phyloP scores from a whole-genome alignment of 1,284 basidiomycete genomes.

The Macrocybe sp. region DNA sequence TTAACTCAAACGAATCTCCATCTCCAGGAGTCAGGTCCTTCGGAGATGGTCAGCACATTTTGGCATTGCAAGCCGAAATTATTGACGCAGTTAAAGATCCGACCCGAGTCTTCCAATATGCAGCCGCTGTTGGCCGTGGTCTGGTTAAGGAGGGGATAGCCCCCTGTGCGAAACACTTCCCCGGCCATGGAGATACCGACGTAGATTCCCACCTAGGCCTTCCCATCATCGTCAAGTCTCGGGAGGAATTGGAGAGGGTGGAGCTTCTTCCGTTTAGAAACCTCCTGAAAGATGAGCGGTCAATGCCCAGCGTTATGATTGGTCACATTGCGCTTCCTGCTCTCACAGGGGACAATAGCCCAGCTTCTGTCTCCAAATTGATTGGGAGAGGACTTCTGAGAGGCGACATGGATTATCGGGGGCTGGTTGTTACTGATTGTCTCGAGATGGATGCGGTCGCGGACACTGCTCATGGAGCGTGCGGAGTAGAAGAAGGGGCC shows the following conservation, averaged over 20 bases:
- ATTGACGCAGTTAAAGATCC: slow-evolving; percentile 39
- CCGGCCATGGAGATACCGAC: slow-evolving; percentile 68
- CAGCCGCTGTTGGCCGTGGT: slow-evolving; percentile 41
- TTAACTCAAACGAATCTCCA: slow-evolving; percentile 1
- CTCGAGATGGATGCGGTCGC: slow-evolving; percentile 71
- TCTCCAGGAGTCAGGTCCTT: slow-evolving; percentile 59
- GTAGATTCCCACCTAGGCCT: slow-evolving; percentile 67
- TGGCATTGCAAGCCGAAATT: background rate
- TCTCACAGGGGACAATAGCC: slow-evolving; percentile 45
- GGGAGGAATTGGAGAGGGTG: slow-evolving; percentile 31
- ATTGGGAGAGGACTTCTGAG: slow-evolving; percentile 53
- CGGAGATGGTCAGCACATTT: slow-evolving; percentile 49
- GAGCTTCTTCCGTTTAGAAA: slow-evolving; percentile 58
- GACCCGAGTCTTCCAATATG: slow-evolving; percentile 41
- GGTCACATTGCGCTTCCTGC: slow-evolving; percentile 66
- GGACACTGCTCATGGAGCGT: slow-evolving; percentile 33
- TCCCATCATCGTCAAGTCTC: slow-evolving; percentile 51
- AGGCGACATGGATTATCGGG: slow-evolving; percentile 40
- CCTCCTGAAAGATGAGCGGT: slow-evolving; percentile 28
- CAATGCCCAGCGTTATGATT: slow-evolving; percentile 58
- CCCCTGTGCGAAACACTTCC: slow-evolving; percentile 64
- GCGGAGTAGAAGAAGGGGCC: slow-evolving; percentile 49
- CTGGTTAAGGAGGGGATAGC: slow-evolving; percentile 46
- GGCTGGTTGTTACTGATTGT: slow-evolving; percentile 63
- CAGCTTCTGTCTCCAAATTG: slow-evolving; percentile 49